Evolutionary conservation across 2,329 filamentous ascomycete species (phyloP).

Genomic region (Corniculantispora saksenae): DNA sequence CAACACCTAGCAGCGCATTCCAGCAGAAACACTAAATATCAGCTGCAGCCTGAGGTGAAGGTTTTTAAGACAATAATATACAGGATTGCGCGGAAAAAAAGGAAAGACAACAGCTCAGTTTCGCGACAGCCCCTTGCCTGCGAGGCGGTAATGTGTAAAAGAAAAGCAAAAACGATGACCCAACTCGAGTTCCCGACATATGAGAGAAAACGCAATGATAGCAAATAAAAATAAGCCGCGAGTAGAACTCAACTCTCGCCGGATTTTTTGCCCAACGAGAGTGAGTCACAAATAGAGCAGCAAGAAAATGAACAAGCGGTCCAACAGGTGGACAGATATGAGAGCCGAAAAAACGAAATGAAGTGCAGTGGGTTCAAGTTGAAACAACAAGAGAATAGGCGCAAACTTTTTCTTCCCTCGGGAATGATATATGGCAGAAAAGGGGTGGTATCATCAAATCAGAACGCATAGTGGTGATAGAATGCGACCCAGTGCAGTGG

Average conservation of each 20-base stretch:
- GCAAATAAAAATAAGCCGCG: conserved; percentile 8
- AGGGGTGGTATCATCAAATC: conserved; percentile 21
- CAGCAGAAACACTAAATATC: conserved; percentile 36
- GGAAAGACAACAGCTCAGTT: conserved; percentile 7
- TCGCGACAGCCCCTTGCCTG: conserved; percentile 15
- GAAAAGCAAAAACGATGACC: conserved; percentile 5
- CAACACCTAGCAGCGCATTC: conserved; percentile 25
- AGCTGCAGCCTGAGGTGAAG: conserved; percentile 44
- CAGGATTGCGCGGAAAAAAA: conserved; percentile 42
- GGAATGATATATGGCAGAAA: conserved; percentile 26
- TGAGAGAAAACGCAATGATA: conserved; percentile 3
- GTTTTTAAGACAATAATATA: conserved; percentile 56
- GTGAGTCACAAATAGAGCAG: conserved; percentile 5
- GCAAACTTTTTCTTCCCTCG: conserved; percentile 19
- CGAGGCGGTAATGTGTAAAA: conserved; percentile 11
- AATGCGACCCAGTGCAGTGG: conserved; percentile 12
- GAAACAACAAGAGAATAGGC: conserved; percentile 1
- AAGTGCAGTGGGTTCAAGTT: conserved; percentile 25
- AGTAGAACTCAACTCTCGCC: conserved; percentile 1
- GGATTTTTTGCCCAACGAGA: not conserved
- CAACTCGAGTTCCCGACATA: conserved; percentile 13
- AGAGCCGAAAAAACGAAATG: conserved; percentile 19
- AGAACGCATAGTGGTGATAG: conserved; percentile 18
- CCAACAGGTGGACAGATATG: not conserved
- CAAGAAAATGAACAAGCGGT: not conserved